Conservation (phyloP, 345 rosid species). For the Eucalyptus coolabah region DNA sequence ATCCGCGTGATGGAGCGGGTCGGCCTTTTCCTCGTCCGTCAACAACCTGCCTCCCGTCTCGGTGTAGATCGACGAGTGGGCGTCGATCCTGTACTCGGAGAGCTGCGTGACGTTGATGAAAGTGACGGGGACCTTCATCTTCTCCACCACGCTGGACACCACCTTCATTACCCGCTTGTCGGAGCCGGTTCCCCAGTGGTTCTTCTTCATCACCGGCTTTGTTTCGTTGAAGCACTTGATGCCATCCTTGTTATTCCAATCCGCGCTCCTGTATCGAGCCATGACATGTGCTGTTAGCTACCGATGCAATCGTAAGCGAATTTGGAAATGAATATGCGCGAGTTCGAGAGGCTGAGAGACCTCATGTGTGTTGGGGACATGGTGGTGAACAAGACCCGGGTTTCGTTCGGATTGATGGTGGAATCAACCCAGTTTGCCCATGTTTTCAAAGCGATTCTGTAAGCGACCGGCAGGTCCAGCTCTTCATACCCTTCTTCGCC, state of each 20-base stretch:
- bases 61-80: conserved; percentile 62
- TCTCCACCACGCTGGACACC: conserved; percentile 23
- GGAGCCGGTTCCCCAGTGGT: conserved; percentile 21
- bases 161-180: conserved; percentile 71
- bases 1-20: conserved; percentile 63
- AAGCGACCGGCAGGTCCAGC: conserved; percentile 54
- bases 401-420: conserved; percentile 58
- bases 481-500: conserved; percentile 63
- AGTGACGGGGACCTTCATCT: conserved; percentile 68
- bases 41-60: conserved; percentile 66
- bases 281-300: not conserved
- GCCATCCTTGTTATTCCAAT: conserved; percentile 59
- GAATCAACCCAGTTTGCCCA: conserved; percentile 97
- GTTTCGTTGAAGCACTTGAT: conserved; percentile 85
- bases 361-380: conserved; percentile 84
- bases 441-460: conserved; percentile 54
- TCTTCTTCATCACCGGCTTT: conserved; percentile 51
- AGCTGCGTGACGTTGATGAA: conserved; percentile 75
- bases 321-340: not conserved
- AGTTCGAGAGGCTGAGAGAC: conserved; percentile 7
- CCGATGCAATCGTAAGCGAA: not conserved
- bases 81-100: conserved; percentile 80
- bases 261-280: conserved; percentile 31
- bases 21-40: conserved; percentile 50
- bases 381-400: conserved; percentile 75